A percentile compares a stretch with the other conserved stretches of the same genome.
Conservation (phyloP, 257 asterid species). For the Solanum chiquidenum region DNA sequence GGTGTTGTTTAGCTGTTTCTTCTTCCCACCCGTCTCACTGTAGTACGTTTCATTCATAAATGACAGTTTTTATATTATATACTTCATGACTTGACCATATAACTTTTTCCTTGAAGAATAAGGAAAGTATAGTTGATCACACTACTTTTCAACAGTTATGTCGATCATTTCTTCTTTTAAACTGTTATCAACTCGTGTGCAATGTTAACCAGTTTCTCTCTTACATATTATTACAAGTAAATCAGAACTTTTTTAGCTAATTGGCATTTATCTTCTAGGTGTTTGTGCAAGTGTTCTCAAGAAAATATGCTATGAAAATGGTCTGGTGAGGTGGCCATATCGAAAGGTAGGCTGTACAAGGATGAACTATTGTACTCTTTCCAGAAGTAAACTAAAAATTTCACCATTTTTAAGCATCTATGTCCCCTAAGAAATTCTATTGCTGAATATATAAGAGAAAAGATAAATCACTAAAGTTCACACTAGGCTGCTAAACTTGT, state of each 20-base stretch:
- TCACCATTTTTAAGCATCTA: neutral
- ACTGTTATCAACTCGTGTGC: neutral
- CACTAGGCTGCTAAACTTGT: neutral
- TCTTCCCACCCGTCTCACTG: neutral
- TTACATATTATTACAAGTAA: neutral
- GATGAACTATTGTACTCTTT: neutral
- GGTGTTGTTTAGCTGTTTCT: neutral
- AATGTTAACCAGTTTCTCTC: neutral
- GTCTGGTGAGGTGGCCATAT: conserved; percentile 59
- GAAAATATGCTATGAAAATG: conserved; percentile 59
- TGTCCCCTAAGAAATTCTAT: neutral
- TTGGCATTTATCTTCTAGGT: conserved; percentile 31
- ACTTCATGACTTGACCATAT: neutral
- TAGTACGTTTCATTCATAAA: neutral
- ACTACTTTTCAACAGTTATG: neutral
- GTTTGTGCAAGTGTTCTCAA: conserved; percentile 46
- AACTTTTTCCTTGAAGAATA: neutral
- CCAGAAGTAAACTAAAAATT: neutral
- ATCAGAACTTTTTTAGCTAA: neutral
- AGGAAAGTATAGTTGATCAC: neutral
- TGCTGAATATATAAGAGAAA: neutral
- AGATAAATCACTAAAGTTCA: neutral
- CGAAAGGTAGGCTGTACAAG: conserved; percentile 33
- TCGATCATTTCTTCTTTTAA: neutral
- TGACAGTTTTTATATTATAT: neutral